Percentiles rank a stretch among this genome's conserved stretches.
Conservation (phyloP, 805 yeast genomes). For the Ogataea salicorniae region DNA sequence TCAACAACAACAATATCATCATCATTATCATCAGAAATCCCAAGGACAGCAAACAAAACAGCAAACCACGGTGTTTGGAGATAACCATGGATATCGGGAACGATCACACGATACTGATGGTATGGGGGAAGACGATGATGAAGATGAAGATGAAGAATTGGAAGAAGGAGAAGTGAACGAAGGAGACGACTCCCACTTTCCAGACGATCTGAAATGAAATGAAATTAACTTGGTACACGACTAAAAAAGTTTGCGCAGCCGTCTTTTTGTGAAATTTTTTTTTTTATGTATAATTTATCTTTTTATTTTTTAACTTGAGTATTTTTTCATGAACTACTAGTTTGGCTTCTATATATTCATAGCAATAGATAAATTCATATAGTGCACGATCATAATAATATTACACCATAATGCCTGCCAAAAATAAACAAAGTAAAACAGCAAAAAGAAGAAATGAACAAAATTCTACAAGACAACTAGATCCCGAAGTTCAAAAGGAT, state of each 20-base stretch:
- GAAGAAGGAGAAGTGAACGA: constrained; percentile 1
- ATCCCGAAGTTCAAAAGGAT: constrained; percentile 63
- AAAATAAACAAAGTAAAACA: constrained; percentile 45
- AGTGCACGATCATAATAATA: neutral
- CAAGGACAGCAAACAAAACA: no score
- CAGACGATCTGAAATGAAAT: neutral
- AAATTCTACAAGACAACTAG: constrained; percentile 50
- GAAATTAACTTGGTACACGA: neutral
- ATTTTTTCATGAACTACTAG: neutral
- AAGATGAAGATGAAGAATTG: constrained; percentile 1
- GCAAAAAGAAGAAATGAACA: constrained; percentile 51
- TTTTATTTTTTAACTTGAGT: no score
- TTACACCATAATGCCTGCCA: constrained; percentile 23
- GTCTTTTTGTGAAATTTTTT: no score
- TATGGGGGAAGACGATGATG: constrained; percentile 1
- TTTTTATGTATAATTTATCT: no score
- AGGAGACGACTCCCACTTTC: constrained; percentile 1
- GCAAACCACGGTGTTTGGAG: no score
- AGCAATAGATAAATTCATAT: neutral
- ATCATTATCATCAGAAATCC: no score
- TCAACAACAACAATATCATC: no score
- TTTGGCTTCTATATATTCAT: neutral
- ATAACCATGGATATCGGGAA: no score
- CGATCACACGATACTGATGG: neutral
- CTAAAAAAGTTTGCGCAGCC: no score